Base-by-base conservation (phyloP, 306 rosid genomes). In the Fagus crenata region DNA sequence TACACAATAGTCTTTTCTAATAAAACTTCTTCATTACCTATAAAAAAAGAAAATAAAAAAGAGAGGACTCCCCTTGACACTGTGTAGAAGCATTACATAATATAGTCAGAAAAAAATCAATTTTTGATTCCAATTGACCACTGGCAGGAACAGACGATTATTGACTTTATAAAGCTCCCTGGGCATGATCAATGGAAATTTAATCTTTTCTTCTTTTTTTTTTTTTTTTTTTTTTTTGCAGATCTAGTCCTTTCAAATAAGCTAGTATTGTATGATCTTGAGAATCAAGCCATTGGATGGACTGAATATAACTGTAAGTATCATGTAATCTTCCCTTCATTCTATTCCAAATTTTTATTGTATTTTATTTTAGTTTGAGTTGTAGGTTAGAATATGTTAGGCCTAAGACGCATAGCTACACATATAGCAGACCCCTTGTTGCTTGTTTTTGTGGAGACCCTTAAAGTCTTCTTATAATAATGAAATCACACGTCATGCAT, bases 211-310 rank as follows among this genome's bases (percentile, higher is more conserved):
- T n/a, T n/a, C n/a, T n/a, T n/a, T n/a, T n/a, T n/a, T n/a, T n/a
- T 0, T 51, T 51, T 31, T 53, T 7, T 15, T 33, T 35, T 7
- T 15, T 33, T 53, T 49, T 31, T 49, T 17, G 42, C 61, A 72
- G 75, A 72, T 72, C 61, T 72, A 17, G 75, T 53, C 41, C 59
- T 72, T 36, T 72, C 75, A 33, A 72, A 72, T 53, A 72, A 72
- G 56, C 61, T 72, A 72, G 75, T 72, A 33, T 13, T 53, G 43
- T 73, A 73, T 73, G 76, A 73, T n/a, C 76, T 73, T 1, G 65
- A 73, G 51, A 55, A 73, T 35, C 64, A 53, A 40, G 2, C 6
- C 65, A 73, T 73, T 73, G 76, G 76, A 53, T 73, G 76, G 76
- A 54, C 53, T 17, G 65, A 73, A n/a, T 73, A 73, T 14, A 73